phyloP scores from a whole-genome alignment of 1,139 yeast genomes.

The Arxiozyma slooffiae region DNA sequence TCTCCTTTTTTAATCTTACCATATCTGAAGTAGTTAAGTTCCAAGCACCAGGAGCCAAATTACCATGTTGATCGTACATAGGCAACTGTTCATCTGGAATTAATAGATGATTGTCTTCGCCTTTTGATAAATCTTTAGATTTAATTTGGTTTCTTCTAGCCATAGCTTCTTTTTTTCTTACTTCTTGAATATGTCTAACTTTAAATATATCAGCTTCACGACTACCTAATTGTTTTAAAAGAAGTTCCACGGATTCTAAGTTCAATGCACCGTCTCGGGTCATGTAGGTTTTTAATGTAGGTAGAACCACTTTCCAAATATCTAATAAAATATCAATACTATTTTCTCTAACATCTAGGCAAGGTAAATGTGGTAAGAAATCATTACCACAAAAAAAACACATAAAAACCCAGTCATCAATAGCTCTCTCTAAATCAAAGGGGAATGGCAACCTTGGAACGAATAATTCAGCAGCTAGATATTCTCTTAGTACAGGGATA shows the following conservation, averaged over 20 bases:
- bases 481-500: conserved; percentile 78
- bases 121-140: conserved; percentile 42
- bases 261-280: conserved; percentile 85
- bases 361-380: conserved; percentile 93
- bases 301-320: conserved; percentile 72
- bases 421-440: conserved; percentile 86
- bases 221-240: conserved; percentile 54
- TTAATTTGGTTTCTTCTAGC: conserved; percentile 48
- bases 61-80: conserved; percentile 60
- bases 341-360: conserved; percentile 88
- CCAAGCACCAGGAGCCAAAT: conserved; percentile 48
- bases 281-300: conserved; percentile 61
- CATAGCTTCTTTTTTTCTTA: conserved; percentile 51
- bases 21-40: conserved; percentile 65
- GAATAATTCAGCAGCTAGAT: conserved; percentile 69
- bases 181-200: conserved; percentile 56
- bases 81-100: conserved; percentile 69
- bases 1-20: conserved; percentile 54
- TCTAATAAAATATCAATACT: conserved; percentile 74
- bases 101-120: conserved; percentile 69
- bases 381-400: conserved; percentile 98
- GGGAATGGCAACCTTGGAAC: conserved; percentile 62
- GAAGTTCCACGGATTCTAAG: conserved; percentile 61
- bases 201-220: conserved; percentile 78
- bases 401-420: conserved; percentile 98